phyloP scores from a whole-genome alignment of 805 yeast genomes.

The Candida xiaguanensis region DNA sequence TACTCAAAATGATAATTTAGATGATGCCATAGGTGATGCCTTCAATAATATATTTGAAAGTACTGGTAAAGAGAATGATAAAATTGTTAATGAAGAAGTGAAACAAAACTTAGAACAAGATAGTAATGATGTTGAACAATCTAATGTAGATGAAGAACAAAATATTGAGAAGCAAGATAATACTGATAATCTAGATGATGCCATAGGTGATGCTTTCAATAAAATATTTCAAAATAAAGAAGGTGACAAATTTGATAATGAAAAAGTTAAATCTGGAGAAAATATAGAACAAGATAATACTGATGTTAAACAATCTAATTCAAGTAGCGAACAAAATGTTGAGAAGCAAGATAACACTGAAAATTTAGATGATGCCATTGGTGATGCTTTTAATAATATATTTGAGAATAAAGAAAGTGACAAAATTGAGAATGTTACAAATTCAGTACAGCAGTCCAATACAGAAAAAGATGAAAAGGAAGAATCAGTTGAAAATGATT shows the following conservation, averaged over 20 bases:
- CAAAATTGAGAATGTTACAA: too few relatives aligned
- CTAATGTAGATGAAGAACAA: not conserved
- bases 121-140: not conserved
- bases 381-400: slow-evolving; percentile 2
- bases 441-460: not conserved
- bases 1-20: not conserved
- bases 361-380: slow-evolving; percentile 4
- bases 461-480: slow-evolving; percentile 1
- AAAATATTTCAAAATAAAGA: slow-evolving; percentile 2
- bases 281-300: not conserved
- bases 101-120: not conserved
- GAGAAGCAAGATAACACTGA: not conserved
- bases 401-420: slow-evolving; percentile 2
- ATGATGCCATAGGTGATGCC: slow-evolving; percentile 4
- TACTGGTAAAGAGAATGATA: slow-evolving; percentile 1
- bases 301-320: not conserved
- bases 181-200: slow-evolving; percentile 14
- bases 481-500: too few relatives aligned
- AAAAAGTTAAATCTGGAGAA: slow-evolving; percentile 1
- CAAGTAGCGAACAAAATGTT: too few relatives aligned
- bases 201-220: slow-evolving; percentile 19
- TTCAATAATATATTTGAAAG: slow-evolving; percentile 1
- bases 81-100: too few relatives aligned
- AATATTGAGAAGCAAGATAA: not conserved
- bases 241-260: not conserved